These are phyloP conservation scores for Trichocladium uniseriatum DNA, from an alignment of 495 filamentous ascomycete genomes.

Conservation along the genomic window DNA sequence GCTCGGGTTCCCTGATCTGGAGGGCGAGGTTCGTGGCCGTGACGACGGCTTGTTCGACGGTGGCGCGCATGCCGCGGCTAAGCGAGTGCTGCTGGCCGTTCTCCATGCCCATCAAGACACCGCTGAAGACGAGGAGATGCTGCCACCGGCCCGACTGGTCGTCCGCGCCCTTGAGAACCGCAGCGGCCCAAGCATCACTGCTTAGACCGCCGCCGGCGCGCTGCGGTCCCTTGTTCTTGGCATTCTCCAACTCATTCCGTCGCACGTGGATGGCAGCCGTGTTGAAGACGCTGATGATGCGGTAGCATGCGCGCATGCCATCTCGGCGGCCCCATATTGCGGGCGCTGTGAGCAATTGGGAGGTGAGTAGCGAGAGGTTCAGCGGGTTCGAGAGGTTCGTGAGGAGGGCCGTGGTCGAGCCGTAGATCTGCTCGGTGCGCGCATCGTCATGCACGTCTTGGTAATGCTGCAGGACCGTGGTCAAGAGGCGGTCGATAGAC, in stretches of 20 bases:
- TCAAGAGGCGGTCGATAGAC: constrained; percentile 44
- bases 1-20: constrained; percentile 23
- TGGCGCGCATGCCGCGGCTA: constrained; percentile 52
- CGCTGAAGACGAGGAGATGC: constrained; percentile 71
- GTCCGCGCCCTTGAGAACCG: constrained; percentile 75
- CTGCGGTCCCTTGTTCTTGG: constrained; percentile 31
- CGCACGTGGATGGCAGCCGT: constrained; percentile 62
- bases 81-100: constrained; percentile 55
- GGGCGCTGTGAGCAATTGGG: constrained; percentile 77
- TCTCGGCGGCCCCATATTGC: constrained; percentile 67
- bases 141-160: constrained; percentile 79
- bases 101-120: constrained; percentile 75
- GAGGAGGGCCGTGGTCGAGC: constrained; percentile 71
- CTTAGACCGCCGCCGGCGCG: constrained; percentile 39
- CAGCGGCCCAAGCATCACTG: constrained; percentile 73
- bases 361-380: constrained; percentile 80
- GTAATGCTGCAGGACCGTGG: constrained; percentile 41
- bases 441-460: constrained; percentile 41
- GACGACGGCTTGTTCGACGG: constrained; percentile 66
- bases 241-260: constrained; percentile 46
- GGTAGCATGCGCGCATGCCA: constrained; percentile 61
- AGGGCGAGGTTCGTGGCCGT: constrained; percentile 72
- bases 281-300: constrained; percentile 81
- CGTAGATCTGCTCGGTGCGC: constrained; percentile 53
- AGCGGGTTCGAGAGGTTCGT: constrained; percentile 79